Evolutionary conservation across 2,329 filamentous ascomycete genomes (phyloP), one percentile per base, ranked within the genome.

Genomic region (Aspergillus brunneoviolaceus): DNA sequence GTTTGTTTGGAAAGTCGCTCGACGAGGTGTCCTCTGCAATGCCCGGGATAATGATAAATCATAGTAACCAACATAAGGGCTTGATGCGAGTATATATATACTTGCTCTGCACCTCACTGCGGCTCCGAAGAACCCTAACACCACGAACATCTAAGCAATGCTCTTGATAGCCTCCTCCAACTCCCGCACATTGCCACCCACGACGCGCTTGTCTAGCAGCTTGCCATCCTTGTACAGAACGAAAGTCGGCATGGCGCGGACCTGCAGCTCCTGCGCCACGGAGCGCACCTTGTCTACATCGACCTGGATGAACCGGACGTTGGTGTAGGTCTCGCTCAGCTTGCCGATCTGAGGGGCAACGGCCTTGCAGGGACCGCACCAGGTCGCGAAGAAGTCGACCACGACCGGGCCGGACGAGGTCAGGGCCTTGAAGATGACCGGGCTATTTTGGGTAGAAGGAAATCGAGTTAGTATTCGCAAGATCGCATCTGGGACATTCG

Each of bases 361-460:
- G 35, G 79, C 76, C 68, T 83, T 83, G 77, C 83, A 85, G 29
- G 83, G 83, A 2, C 82, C 82, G 69, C 83, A 85, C 82, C 84
- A 85, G 63, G 80, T 80, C 14, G 81, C 81, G 69, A 80, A 82
- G 77, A 82, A 83, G 71, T 84, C 81, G 68, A 81, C 76, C 58
- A 83, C 75, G 57, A 80, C 77, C 64, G 91, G 79, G 27, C 73
- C 76, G 64, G 82, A 74, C 59, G 81, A 77, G 58, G 77, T 75
- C 60, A 70, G 55, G 57, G 84, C 84, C 42, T 79, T 76, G 65
- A 87, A 80, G 75, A 86, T 91, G 57, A 86, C 86, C 50, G 80
- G 74, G 74, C 84, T 86, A 67, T 29, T 29, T 1, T 29, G 10
- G 5, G 5, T 27, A 4, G 21, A 16, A 2, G 1, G 27, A 9